Evolutionary conservation across 108 stramenopile genomes (phyloP).

Genomic region (Skeletonema menzelii): DNA sequence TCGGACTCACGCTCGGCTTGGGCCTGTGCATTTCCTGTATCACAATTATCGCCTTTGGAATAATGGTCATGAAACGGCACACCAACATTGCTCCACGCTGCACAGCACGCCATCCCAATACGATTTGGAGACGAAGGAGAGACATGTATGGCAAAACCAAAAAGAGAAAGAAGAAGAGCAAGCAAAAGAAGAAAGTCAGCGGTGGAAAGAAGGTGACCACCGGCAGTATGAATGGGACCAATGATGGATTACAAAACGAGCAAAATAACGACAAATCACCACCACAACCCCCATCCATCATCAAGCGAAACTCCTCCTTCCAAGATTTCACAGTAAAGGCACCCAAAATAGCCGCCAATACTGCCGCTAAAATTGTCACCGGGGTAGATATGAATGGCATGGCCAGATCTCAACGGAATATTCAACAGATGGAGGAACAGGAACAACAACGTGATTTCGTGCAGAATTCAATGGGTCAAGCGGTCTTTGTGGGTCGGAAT

Average conservation of each 20-base stretch:
- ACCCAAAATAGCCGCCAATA: slow-evolving; percentile 15
- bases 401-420: not conserved
- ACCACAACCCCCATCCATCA: not conserved
- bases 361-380: slow-evolving; percentile 28
- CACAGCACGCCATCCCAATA: slow-evolving; percentile 61
- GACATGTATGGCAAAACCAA: slow-evolving; percentile 16
- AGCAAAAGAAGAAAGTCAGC: not conserved
- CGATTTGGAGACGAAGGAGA: slow-evolving; percentile 47
- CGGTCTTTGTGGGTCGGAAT: slow-evolving; percentile 17
- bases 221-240: not conserved
- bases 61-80: slow-evolving; percentile 43
- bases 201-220: too few relatives aligned
- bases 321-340: not conserved
- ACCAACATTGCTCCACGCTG: slow-evolving; percentile 70
- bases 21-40: slow-evolving; percentile 25
- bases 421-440: slow-evolving; percentile 4
- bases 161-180: not conserved
- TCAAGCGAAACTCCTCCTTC: not conserved
- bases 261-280: not conserved
- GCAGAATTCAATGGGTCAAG: slow-evolving; percentile 21
- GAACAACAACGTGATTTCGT: slow-evolving; percentile 6
- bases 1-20: slow-evolving; percentile 47
- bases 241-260: not conserved
- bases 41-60: slow-evolving; percentile 58
- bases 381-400: slow-evolving; percentile 22